Base-by-base conservation (phyloP, 306 rosid species). In the Pterocarpus santalinus region DNA sequence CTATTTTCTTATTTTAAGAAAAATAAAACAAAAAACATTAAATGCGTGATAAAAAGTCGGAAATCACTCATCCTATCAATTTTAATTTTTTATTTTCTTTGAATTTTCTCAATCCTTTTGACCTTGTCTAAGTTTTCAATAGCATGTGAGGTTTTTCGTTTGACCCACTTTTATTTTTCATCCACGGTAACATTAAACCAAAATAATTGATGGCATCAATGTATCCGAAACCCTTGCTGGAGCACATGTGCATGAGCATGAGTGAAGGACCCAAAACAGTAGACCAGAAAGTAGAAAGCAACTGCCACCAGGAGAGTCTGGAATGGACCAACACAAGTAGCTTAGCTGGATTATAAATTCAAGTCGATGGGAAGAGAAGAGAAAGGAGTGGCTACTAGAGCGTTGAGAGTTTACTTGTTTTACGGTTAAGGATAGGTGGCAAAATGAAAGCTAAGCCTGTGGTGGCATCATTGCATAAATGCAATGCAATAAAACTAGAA, bases 271-370 rank as follows among this genome's bases (percentile, higher is more conserved):
- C 4, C 35, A 47, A 62, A 61, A 47, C 47, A 33, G 17, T 12
- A 14, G 43, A 33, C 2, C 0, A 43, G 36, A 30, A 32, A 61
- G 38, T 36, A 51, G 65, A 60, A 60, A 61, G 38, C 53, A 51
- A 76, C 52, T 3, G 30, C 33, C 8, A 16, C 22, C 39, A 1
- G 81, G 51, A 77, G 14, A 52, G 11, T 34, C 2, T 16, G 65
- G 46, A 77, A 14, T 53, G 58, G 46, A 47, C 74, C 74, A 77
- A 28, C 74, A 52, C 30, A 52, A 2, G n/a, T 9, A 43, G 14
- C 66, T 39, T 28, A 28, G 75, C 75, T 78, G 81, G 65, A 51
- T 22, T 57, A 68, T 78, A 68, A 78, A 78, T 68, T 57, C 49
- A 70, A 47, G 51, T 69, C 30, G 64, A 71, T 69, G 1, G 12